These are phyloP conservation scores for Aspergillus felis DNA, from an alignment of 2,329 filamentous ascomycete genomes.

Conservation along the genomic window DNA sequence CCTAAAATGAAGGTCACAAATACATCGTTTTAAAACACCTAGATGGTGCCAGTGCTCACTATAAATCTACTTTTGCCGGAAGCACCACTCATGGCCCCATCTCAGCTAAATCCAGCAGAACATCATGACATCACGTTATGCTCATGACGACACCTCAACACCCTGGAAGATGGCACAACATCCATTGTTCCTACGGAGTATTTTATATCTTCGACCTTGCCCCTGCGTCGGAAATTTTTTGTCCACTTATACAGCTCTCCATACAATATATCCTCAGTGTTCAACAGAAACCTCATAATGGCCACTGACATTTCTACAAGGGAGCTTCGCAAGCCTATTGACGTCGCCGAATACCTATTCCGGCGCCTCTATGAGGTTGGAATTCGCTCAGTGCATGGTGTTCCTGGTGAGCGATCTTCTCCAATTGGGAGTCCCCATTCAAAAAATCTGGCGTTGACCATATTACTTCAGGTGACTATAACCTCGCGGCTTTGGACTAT, in stretches of 20 bases:
- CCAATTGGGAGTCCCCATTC: slow-evolving; percentile 1
- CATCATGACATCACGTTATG: slow-evolving; percentile 21
- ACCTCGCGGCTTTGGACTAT: slow-evolving; percentile 59
- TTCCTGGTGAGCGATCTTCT: slow-evolving; percentile 48
- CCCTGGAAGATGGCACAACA: background rate
- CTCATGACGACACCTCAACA: slow-evolving; percentile 16
- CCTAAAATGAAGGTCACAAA: background rate
- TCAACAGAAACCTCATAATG: slow-evolving; percentile 21
- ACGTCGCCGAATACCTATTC: slow-evolving; percentile 49
- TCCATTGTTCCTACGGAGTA: background rate
- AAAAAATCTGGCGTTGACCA: background rate
- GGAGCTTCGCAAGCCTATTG: slow-evolving; percentile 43
- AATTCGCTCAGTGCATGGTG: slow-evolving; percentile 48
- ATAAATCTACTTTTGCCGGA: too few relatives aligned
- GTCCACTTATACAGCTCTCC: background rate
- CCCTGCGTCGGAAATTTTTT: background rate
- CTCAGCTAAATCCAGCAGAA: background rate
- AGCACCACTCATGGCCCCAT: background rate
- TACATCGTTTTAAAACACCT: background rate
- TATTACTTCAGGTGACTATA: slow-evolving; percentile 56
- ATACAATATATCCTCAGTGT: background rate
- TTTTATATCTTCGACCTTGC: slow-evolving; percentile 1
- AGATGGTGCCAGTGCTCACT: background rate
- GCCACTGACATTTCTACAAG: slow-evolving; percentile 41
- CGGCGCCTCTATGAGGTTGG: slow-evolving; percentile 47